These are phyloP conservation scores for Suillus decipiens DNA, from an alignment of 768 basidiomycete genomes.

Conservation along the genomic window DNA sequence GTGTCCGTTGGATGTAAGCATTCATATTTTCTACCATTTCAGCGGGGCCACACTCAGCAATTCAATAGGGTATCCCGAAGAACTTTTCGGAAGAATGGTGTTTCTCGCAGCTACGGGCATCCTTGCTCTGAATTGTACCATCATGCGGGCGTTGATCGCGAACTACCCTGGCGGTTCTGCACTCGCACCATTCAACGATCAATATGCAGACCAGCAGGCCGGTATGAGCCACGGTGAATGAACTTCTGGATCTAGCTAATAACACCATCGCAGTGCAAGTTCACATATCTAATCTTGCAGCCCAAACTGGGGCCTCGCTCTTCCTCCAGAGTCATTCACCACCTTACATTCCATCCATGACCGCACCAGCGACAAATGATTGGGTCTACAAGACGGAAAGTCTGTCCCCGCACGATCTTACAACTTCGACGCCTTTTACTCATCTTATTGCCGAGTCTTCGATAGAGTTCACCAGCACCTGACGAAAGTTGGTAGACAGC, in stretches of 20 bases:
- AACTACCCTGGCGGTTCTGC: slow-evolving; percentile 94
- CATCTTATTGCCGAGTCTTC: slow-evolving; percentile 61
- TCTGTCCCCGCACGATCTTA: slow-evolving; percentile 44
- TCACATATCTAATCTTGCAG: slow-evolving; percentile 82
- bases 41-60: not conserved
- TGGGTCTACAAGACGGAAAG: slow-evolving; percentile 87
- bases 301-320: slow-evolving; percentile 88
- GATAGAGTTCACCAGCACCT: slow-evolving; percentile 20
- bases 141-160: slow-evolving; percentile 57
- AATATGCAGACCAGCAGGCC: slow-evolving; percentile 35
- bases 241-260: slow-evolving; percentile 5
- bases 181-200: slow-evolving; percentile 58
- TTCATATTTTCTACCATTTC: slow-evolving; percentile 1
- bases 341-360: slow-evolving; percentile 43
- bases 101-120: slow-evolving; percentile 48
- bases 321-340: slow-evolving; percentile 73
- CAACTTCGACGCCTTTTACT: slow-evolving; percentile 47
- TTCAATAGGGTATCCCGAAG: slow-evolving; percentile 44
- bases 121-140: slow-evolving; percentile 53
- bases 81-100: slow-evolving; percentile 50
- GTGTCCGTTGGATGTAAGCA: slow-evolving; percentile 64
- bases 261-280: slow-evolving; percentile 50
- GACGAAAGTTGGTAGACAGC: slow-evolving; percentile 34
- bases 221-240: not conserved
- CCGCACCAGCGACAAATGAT: slow-evolving; percentile 16